Conservation (phyloP, 257 asterid species). For the Lantana camara region DNA sequence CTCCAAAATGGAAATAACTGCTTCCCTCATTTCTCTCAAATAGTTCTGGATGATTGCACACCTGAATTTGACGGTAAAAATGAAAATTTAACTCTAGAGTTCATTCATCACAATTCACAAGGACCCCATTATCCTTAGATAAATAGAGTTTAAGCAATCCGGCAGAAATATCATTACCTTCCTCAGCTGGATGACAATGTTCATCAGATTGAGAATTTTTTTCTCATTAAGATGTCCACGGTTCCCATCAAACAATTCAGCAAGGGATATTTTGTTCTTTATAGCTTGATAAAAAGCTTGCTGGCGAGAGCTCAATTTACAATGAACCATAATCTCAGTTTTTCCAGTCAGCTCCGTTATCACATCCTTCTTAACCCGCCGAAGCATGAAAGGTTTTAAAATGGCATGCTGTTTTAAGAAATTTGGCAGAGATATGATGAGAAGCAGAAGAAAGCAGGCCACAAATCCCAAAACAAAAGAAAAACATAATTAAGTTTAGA, state of each 20-base stretch:
- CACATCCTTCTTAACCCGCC: conserved; percentile 97
- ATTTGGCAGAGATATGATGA: conserved; percentile 15
- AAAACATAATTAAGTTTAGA: conserved; percentile 3
- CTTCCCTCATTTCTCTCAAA: conserved; percentile 99
- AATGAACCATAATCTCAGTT: conserved; percentile 87
- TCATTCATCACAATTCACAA: conserved; percentile 15
- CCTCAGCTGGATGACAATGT: conserved; percentile 96
- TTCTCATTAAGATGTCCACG: conserved; percentile 98
- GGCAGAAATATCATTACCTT: conserved; percentile 63
- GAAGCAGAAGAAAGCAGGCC: conserved; percentile 22
- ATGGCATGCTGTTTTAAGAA: conserved; percentile 83
- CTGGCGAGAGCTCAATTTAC: conserved; percentile 92
- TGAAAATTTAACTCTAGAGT: not conserved
- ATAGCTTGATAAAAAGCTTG: conserved; percentile 97
- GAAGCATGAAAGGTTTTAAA: conserved; percentile 95
- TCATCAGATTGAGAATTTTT: conserved; percentile 89
- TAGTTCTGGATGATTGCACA: conserved; percentile 97
- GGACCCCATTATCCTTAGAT: conserved; percentile 5
- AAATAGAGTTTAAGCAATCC: conserved; percentile 16
- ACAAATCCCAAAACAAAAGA: not conserved
- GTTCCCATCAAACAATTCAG: conserved; percentile 88
- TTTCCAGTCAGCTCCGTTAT: conserved; percentile 90
- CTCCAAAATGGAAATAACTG: conserved; percentile 84
- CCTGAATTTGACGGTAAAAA: conserved; percentile 45
- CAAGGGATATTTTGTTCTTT: conserved; percentile 93